These are phyloP conservation scores for Pseudogymnoascus destructans DNA, from an alignment of 2,329 filamentous ascomycete species.

Conservation along the genomic window DNA sequence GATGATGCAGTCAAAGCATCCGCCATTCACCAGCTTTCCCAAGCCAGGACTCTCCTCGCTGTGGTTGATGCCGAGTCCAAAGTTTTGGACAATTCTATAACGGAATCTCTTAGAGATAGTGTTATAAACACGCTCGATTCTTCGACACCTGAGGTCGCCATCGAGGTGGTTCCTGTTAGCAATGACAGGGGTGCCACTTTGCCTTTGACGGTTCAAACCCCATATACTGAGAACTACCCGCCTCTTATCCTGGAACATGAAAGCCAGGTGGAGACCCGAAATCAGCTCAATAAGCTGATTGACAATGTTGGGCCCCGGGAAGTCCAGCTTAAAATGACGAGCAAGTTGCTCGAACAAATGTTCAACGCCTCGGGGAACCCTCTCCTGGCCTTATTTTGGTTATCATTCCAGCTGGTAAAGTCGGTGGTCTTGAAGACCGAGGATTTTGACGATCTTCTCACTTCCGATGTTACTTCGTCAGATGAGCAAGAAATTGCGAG, in stretches of 20 bases:
- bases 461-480: constrained; percentile 33
- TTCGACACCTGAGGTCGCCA: constrained; percentile 17
- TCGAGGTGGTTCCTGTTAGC: constrained; percentile 16
- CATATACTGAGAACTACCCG: constrained; percentile 33
- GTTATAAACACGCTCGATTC: constrained; percentile 32
- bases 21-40: constrained; percentile 63
- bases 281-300: constrained; percentile 45
- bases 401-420: constrained; percentile 60
- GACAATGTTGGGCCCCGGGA: constrained; percentile 42
- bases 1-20: constrained; percentile 67
- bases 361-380: constrained; percentile 43
- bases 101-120: constrained; percentile 60
- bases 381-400: constrained; percentile 65
- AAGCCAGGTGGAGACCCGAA: constrained; percentile 50
- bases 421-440: constrained; percentile 37
- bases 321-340: constrained; percentile 46
- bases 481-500: constrained; percentile 35
- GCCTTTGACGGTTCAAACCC: constrained; percentile 18
- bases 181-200: constrained; percentile 22
- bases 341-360: constrained; percentile 51
- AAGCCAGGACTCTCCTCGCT: constrained; percentile 53
- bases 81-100: constrained; percentile 53
- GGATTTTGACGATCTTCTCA: constrained; percentile 54
- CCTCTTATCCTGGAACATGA: constrained; percentile 50
- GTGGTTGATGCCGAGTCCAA: constrained; percentile 50